phyloP scores from a whole-genome alignment of 352 stramenopile genomes.

The Globisporangium parvum region DNA sequence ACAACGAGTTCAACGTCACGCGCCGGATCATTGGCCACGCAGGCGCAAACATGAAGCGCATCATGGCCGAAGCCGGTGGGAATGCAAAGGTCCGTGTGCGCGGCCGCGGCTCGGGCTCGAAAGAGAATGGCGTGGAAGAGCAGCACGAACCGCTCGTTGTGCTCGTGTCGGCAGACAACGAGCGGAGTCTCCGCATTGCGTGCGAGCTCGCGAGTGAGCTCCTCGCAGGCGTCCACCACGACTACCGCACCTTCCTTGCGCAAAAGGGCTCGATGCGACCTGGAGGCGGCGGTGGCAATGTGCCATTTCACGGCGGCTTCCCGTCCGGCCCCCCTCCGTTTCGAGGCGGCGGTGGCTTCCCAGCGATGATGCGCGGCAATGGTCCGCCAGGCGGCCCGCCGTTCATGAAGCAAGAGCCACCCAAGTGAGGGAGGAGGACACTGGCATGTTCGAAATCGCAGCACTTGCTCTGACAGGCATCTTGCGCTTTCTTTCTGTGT shows the following conservation, averaged over 20 bases:
- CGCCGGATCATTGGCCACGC: slow-evolving; percentile 76
- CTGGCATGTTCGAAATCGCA: not conserved
- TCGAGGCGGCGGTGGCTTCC: slow-evolving; percentile 12
- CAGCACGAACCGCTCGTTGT: slow-evolving; percentile 77
- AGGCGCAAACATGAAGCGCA: slow-evolving; percentile 84
- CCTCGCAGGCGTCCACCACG: slow-evolving; percentile 62
- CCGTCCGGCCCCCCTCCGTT: slow-evolving; percentile 6
- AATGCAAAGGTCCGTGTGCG: slow-evolving; percentile 83
- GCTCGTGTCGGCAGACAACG: slow-evolving; percentile 79
- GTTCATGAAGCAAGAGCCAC: slow-evolving; percentile 11
- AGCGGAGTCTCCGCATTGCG: slow-evolving; percentile 77
- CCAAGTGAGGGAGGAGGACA: not conserved
- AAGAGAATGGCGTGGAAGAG: slow-evolving; percentile 67
- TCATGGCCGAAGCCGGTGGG: slow-evolving; percentile 71
- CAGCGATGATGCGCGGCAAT: not conserved
- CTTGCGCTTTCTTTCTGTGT: no score
- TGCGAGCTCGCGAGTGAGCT: slow-evolving; percentile 63
- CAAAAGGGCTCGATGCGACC: slow-evolving; percentile 20
- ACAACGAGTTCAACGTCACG: slow-evolving; percentile 81
- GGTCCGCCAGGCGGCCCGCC: slow-evolving; percentile 9
- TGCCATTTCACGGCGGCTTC: not conserved
- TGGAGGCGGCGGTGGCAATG: not conserved
- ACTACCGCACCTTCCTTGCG: slow-evolving; percentile 65
- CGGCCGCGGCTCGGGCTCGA: slow-evolving; percentile 72
- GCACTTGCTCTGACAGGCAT: no score